Evolutionary conservation across 805 yeast species (phyloP).

Genomic region (Ogataea sp.): DNA sequence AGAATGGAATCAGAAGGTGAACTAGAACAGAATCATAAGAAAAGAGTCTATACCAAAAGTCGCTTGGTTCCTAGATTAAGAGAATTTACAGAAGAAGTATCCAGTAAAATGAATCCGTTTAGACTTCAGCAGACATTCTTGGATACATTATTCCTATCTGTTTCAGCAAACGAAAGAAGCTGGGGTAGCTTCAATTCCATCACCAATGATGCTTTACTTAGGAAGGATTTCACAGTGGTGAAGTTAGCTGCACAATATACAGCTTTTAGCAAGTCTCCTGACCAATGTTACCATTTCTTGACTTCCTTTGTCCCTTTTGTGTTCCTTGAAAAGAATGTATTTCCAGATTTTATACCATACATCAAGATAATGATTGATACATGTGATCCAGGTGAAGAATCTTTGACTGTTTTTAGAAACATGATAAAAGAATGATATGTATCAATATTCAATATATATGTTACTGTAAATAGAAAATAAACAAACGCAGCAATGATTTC

Average conservation of each 20-base stretch:
- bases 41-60: background rate
- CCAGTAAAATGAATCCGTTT: background rate
- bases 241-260: conserved; percentile 5
- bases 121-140: background rate
- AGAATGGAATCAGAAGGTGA: too few relatives aligned
- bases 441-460: background rate
- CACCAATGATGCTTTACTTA: background rate
- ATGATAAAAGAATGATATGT: background rate
- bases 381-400: background rate
- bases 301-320: conserved; percentile 2
- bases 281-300: conserved; percentile 2
- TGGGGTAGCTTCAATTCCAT: conserved; percentile 1
- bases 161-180: conserved; percentile 4
- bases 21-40: too few relatives aligned
- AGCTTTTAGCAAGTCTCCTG: background rate
- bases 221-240: conserved; percentile 4
- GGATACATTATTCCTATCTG: conserved; percentile 3
- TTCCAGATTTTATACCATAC: background rate
- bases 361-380: conserved; percentile 1
- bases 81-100: background rate
- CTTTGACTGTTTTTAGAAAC: background rate
- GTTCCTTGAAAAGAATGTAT: background rate
- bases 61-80: background rate
- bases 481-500: too few relatives aligned
- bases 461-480: background rate